phyloP scores from a whole-genome alignment of 768 basidiomycete species.

The Naganishia onofrii region DNA sequence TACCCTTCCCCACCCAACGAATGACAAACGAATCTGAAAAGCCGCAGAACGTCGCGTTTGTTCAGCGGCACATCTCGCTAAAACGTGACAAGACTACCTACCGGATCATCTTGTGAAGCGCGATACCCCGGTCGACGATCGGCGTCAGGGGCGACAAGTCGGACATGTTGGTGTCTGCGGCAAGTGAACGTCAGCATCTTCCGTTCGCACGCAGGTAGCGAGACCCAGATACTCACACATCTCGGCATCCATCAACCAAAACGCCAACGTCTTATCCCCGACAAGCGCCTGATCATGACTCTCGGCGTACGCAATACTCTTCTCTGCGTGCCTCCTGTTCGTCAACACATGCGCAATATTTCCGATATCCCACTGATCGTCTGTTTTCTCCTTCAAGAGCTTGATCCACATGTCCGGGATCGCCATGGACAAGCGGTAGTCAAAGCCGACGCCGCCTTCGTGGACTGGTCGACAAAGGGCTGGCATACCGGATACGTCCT shows the following conservation, averaged over 20 bases:
- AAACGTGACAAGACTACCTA: constrained; percentile 53
- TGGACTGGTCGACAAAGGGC: constrained; percentile 75
- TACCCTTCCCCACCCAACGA: constrained; percentile 95
- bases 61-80: constrained; percentile 53
- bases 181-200: background rate
- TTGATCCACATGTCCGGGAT: constrained; percentile 99
- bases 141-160: constrained; percentile 77
- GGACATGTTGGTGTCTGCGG: constrained; percentile 86
- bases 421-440: constrained; percentile 97
- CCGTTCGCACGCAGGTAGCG: background rate
- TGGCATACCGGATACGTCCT: constrained; percentile 99
- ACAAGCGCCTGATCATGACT: constrained; percentile 98
- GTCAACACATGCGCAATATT: constrained; percentile 84
- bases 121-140: constrained; percentile 79
- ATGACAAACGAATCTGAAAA: constrained; percentile 67
- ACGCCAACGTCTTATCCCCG: constrained; percentile 96
- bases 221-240: constrained; percentile 70
- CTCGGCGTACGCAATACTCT: constrained; percentile 88
- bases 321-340: constrained; percentile 84
- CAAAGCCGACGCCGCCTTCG: constrained; percentile 90
- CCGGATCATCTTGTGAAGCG: constrained; percentile 95
- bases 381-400: constrained; percentile 82
- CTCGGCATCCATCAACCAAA: constrained; percentile 99
- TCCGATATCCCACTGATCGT: constrained; percentile 82
- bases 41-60: background rate